A percentile compares a stretch with the other conserved stretches of the same genome.
Evolutionary conservation across 2,329 filamentous ascomycete genomes (phyloP).

Genomic region (Trichophyton mentagrophytes): DNA sequence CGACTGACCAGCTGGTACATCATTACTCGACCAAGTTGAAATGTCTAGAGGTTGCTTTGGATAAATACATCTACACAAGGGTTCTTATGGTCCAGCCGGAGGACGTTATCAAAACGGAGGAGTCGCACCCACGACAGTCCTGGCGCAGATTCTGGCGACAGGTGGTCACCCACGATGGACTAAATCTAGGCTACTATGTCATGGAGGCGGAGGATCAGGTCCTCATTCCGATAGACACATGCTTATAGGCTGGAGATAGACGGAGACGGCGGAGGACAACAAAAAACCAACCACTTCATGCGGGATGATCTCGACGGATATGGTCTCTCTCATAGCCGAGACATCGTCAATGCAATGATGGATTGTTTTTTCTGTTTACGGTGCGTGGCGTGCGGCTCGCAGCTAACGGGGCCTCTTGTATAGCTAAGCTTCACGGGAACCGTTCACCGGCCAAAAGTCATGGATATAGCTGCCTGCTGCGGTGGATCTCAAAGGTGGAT

Average conservation of each 20-base stretch:
- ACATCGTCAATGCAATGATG: neutral
- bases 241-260: neutral
- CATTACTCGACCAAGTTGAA: neutral
- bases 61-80: neutral
- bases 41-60: neutral
- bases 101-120: neutral
- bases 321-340: too few relatives aligned
- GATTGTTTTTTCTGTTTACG: neutral
- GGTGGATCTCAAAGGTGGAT: neutral
- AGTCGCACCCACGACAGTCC: neutral
- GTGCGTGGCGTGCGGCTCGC: neutral
- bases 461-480: neutral
- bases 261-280: neutral
- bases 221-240: slow-evolving; percentile 1
- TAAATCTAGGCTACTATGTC: neutral
- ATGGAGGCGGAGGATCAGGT: slow-evolving; percentile 1
- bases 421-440: neutral
- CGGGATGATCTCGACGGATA: too few relatives aligned
- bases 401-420: neutral
- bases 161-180: neutral
- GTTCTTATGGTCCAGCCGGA: neutral
- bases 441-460: neutral
- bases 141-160: neutral
- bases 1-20: neutral
- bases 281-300: too few relatives aligned